Evolutionary conservation across 2,329 filamentous ascomycete genomes (phyloP).

Genomic region (Ophioceras dolichostomum): DNA sequence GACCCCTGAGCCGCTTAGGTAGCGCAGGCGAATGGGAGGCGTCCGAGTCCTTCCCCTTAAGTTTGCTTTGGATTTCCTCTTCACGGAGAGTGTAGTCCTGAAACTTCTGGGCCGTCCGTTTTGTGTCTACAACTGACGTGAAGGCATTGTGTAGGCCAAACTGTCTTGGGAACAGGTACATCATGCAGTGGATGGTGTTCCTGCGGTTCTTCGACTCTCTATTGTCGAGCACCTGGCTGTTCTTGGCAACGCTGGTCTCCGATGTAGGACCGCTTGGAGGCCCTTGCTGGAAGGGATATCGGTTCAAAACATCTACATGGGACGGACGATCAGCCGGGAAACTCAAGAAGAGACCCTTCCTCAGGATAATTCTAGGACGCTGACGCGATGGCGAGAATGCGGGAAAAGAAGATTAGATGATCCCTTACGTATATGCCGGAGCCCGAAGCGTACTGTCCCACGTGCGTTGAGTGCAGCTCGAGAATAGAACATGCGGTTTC

Average conservation of each 20-base stretch:
- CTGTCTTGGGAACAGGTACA: conserved; percentile 88
- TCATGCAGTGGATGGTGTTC: conserved; percentile 62
- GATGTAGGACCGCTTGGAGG: too few relatives aligned
- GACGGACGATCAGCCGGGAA: too few relatives aligned
- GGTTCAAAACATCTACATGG: conserved; percentile 66
- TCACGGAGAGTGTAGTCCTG: conserved; percentile 82
- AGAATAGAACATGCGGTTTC: conserved; percentile 79
- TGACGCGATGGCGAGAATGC: background rate
- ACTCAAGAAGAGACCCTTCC: too few relatives aligned
- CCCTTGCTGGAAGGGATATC: conserved; percentile 38
- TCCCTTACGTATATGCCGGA: conserved; percentile 62
- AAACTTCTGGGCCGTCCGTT: conserved; percentile 58
- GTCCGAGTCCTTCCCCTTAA: conserved; percentile 12
- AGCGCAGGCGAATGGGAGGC: conserved; percentile 28
- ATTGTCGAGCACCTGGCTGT: too few relatives aligned
- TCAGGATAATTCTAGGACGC: too few relatives aligned
- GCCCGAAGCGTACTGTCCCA: conserved; percentile 58
- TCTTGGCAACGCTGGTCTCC: too few relatives aligned
- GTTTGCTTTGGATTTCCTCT: conserved; percentile 52
- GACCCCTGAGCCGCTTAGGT: conserved; percentile 59
- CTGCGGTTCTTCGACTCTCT: conserved; percentile 20
- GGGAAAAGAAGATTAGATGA: too few relatives aligned
- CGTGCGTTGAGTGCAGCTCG: conserved; percentile 57
- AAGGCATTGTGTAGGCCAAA: conserved; percentile 92
- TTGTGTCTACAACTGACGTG: conserved; percentile 51